These are phyloP conservation scores for Colletotrichum incanum DNA, from an alignment of 2,329 filamentous ascomycete genomes.

Conservation along the genomic window DNA sequence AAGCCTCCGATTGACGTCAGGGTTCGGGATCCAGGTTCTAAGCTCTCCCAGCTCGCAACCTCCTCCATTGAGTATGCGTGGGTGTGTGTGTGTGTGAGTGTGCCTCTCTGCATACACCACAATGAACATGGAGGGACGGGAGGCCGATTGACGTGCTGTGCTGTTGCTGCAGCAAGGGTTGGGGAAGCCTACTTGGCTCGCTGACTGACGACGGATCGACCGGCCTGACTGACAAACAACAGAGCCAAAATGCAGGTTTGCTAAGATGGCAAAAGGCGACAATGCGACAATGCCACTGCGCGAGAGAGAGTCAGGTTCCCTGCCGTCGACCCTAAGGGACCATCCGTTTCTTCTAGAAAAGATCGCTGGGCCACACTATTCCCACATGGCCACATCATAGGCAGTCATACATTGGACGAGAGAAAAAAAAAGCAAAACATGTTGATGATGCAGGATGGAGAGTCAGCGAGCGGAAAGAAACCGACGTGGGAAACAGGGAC, in stretches of 20 bases:
- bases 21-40: background rate
- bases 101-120: too few relatives aligned
- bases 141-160: too few relatives aligned
- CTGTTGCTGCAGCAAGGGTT: too few relatives aligned
- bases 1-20: conserved; percentile 43
- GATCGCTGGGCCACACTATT: conserved; percentile 8
- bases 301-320: conserved; percentile 26
- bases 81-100: too few relatives aligned
- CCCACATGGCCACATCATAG: conserved; percentile 5
- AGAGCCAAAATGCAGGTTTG: conserved; percentile 4
- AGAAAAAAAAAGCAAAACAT: background rate
- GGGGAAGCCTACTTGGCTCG: background rate
- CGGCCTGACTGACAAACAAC: background rate
- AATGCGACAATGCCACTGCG: background rate
- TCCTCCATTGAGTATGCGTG: too few relatives aligned
- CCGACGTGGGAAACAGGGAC: conserved; percentile 17
- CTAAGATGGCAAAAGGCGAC: background rate
- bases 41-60: background rate
- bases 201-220: conserved; percentile 2
- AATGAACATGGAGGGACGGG: conserved; percentile 28
- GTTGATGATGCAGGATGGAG: background rate
- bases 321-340: background rate
- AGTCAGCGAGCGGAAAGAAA: conserved; percentile 20
- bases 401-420: background rate
- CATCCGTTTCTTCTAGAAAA: conserved; percentile 25